Base-by-base conservation (phyloP, 345 rosid species). In the Heritiera littoralis region DNA sequence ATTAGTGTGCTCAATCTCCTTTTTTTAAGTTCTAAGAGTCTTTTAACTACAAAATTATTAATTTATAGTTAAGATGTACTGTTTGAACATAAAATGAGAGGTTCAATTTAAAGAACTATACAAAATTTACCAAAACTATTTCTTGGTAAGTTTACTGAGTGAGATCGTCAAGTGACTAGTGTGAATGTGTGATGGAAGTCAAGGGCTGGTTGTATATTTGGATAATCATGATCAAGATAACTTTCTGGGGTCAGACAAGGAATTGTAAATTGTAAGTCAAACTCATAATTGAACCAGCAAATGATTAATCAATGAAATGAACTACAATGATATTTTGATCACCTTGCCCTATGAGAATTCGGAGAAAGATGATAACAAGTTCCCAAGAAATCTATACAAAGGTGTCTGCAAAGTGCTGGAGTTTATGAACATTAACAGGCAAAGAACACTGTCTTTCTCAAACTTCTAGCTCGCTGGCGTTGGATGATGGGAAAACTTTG, bases 401-500 rank as follows among this genome's bases (percentile, higher is more conserved):
- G 64, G 3, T 9, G 32, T n/a, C 11, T 8, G 2, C 64, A 59
- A 70, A 70, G 20, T 49, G 59, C 35, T 30, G 59, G 20, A 7
- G 14, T 64, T 61, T 59, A 51, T 65, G 48, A n/a, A 77, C 77
- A 65, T 35, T 28, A 20, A 59, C 7, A 64, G 35, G 23, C 28
- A 28, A 64, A 77, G 2, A 6, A 14, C 7, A 10, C 13, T 71
- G 14, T 64, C 68, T 80, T n/a, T 43, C 65, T 78, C 73, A 84
- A 23, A 52, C 89, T 55, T 54, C 76, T 43, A 66, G 23, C 45
- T 76, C 82, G 46, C 76, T 46, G 41, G 51, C 49, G 45, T 52
- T 82, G 40, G 82, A 81, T 20, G 89, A 80, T 12, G 91, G 89
- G 66, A 87, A 88, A 77, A 88, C 81, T 48, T 84, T 89, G 54